Evolutionary conservation across 176 grass and related monocot genomes (phyloP).

Genomic region (Paspalum notatum): DNA sequence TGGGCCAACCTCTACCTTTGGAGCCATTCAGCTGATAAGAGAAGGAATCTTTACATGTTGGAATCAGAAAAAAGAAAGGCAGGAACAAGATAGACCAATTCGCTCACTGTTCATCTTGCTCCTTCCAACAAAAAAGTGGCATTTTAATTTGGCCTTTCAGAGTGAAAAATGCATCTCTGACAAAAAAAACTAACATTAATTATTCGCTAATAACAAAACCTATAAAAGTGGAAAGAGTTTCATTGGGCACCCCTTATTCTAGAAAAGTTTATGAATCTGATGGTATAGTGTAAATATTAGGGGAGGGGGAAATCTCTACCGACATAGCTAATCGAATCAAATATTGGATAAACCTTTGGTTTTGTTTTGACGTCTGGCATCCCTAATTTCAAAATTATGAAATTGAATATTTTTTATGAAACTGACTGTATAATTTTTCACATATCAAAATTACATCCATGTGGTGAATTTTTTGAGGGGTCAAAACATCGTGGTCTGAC

Average conservation of each 20-base stretch:
- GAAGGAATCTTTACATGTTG: constrained; percentile 52
- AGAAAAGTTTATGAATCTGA: constrained; percentile 10
- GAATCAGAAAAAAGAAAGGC: constrained; percentile 7
- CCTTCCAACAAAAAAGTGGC: not conserved
- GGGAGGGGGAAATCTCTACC: not conserved
- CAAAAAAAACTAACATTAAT: not conserved
- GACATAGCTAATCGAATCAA: not conserved
- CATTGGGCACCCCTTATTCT: not conserved
- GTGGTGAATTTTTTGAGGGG: no score
- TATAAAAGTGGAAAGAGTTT: not conserved
- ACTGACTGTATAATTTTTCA: not conserved
- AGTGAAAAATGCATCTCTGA: constrained; percentile 27
- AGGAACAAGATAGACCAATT: constrained; percentile 1
- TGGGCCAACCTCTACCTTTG: constrained; percentile 31
- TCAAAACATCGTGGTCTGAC: not conserved
- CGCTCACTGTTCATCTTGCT: constrained; percentile 26
- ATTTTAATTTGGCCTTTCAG: constrained; percentile 15
- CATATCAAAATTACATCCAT: not conserved
- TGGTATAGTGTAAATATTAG: not conserved
- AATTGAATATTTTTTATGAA: not conserved
- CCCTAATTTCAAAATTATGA: not conserved
- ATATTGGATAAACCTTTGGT: not conserved
- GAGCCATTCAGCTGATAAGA: constrained; percentile 49
- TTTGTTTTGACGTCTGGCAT: not conserved
- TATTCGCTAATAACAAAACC: not conserved